These are phyloP conservation scores for Aspergillus quadrilineatus DNA, from an alignment of 2,329 filamentous ascomycete species.

Conservation along the genomic window DNA sequence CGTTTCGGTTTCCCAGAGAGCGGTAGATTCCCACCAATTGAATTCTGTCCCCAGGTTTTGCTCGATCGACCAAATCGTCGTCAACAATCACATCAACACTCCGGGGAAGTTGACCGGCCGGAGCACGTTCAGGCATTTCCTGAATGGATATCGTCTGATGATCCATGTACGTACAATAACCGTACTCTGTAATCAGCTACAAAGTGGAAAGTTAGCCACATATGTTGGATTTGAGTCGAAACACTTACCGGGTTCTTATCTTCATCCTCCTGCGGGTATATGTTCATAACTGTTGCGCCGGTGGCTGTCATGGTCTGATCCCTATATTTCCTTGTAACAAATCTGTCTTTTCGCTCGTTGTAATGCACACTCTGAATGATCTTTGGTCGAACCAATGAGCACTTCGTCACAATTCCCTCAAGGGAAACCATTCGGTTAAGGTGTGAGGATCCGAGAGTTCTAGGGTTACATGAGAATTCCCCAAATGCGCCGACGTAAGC, in stretches of 20 bases:
- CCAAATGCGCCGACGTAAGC: constrained; percentile 97
- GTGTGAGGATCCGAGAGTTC: constrained; percentile 83
- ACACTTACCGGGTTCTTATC: constrained; percentile 72
- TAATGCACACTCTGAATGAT: constrained; percentile 98
- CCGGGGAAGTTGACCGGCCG: constrained; percentile 89
- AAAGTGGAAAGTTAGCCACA: constrained; percentile 13
- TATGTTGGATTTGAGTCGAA: neutral
- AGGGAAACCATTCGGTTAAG: constrained; percentile 97
- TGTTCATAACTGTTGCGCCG: constrained; percentile 81
- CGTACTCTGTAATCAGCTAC: constrained; percentile 85
- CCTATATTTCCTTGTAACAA: constrained; percentile 84
- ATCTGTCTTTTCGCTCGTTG: constrained; percentile 81
- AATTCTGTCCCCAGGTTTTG: constrained; percentile 93
- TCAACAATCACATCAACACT: constrained; percentile 96
- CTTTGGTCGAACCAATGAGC: constrained; percentile 91
- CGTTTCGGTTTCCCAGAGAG: constrained; percentile 91
- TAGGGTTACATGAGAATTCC: constrained; percentile 88
- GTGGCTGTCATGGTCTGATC: constrained; percentile 96
- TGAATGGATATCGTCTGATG: constrained; percentile 98
- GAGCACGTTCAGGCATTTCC: constrained; percentile 97
- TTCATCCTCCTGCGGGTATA: constrained; percentile 92
- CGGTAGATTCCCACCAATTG: constrained; percentile 96
- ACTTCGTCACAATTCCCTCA: constrained; percentile 95
- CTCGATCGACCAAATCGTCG: constrained; percentile 90
- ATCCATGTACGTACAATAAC: constrained; percentile 91